Percentiles rank a stretch among this genome's conserved stretches.
These are phyloP conservation scores for Saksenaea vasiformis DNA, from an alignment of 371 early-diverging fungal species.

Conservation along the genomic window DNA sequence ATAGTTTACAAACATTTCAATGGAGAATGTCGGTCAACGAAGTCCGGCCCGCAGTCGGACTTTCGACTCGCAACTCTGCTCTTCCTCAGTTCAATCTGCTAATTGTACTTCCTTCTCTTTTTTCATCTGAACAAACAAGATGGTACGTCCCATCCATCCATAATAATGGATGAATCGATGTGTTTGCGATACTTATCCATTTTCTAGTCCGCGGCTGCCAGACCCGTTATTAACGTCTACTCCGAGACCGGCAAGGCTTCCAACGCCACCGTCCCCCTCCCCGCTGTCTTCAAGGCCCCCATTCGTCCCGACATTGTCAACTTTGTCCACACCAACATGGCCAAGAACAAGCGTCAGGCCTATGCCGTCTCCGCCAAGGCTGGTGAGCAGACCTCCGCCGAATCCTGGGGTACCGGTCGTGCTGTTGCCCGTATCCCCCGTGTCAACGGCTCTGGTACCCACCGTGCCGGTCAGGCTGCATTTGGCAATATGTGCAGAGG, in stretches of 20 bases:
- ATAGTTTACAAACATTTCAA: no score
- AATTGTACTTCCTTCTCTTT: background rate
- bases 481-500: constrained; percentile 99
- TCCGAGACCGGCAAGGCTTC: constrained; percentile 77
- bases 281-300: constrained; percentile 97
- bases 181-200: background rate
- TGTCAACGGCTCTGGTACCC: constrained; percentile 98
- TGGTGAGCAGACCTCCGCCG: constrained; percentile 99
- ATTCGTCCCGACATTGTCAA: constrained; percentile 98
- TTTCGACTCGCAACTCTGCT: background rate
- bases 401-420: constrained; percentile 99
- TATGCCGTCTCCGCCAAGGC: constrained; percentile 98
- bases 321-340: constrained; percentile 96
- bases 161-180: background rate
- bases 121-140: background rate
- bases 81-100: background rate
- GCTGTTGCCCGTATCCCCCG: constrained; percentile 99
- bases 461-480: constrained; percentile 99
- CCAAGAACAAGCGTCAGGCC: constrained; percentile 99
- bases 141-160: background rate
- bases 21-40: no score
- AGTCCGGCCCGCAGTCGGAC: background rate
- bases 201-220: constrained; percentile 58
- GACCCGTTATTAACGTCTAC: constrained; percentile 93
- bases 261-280: constrained; percentile 82